Percentiles rank a stretch among this genome's conserved stretches.
Evolutionary conservation across 192 early-diverging fungal species (phyloP).

Genomic region (Gonapodya prolifera): DNA sequence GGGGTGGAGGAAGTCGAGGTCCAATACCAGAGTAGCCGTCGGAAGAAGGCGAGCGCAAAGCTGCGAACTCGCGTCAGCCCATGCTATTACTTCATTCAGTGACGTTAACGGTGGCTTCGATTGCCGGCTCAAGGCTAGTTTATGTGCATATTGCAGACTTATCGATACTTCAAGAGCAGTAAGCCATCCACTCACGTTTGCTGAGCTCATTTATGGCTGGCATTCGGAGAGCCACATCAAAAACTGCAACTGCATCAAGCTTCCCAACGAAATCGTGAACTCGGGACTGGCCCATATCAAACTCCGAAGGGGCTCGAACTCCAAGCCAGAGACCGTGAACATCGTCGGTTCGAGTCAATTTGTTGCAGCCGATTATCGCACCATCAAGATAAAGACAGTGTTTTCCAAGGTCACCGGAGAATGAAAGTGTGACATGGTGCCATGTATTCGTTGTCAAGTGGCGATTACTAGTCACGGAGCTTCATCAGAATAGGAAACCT

Average conservation of each 20-base stretch:
- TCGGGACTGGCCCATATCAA: not conserved
- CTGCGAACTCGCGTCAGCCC: not conserved
- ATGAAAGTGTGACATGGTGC: not conserved
- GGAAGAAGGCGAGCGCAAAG: not conserved
- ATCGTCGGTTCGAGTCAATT: not conserved
- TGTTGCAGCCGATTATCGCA: not conserved
- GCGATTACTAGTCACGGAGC: not conserved
- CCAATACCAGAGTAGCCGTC: not conserved
- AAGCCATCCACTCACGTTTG: not conserved
- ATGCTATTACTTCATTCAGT: not conserved
- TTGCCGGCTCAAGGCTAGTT: not conserved
- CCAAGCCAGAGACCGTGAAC: not conserved
- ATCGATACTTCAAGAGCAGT: no score
- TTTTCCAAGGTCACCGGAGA: not conserved
- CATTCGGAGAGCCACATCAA: not conserved
- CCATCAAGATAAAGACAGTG: not conserved
- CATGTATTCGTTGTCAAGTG: not conserved
- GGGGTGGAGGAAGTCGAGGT: not conserved
- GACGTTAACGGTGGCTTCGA: not conserved
- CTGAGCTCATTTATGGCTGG: not conserved
- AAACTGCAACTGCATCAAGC: not conserved
- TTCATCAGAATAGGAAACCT: no score
- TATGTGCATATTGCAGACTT: no score
- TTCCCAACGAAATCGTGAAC: not conserved
- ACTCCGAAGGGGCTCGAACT: not conserved